Evolutionary conservation across 2,329 filamentous ascomycete species (phyloP).

Genomic region (Trichoderma sp.): DNA sequence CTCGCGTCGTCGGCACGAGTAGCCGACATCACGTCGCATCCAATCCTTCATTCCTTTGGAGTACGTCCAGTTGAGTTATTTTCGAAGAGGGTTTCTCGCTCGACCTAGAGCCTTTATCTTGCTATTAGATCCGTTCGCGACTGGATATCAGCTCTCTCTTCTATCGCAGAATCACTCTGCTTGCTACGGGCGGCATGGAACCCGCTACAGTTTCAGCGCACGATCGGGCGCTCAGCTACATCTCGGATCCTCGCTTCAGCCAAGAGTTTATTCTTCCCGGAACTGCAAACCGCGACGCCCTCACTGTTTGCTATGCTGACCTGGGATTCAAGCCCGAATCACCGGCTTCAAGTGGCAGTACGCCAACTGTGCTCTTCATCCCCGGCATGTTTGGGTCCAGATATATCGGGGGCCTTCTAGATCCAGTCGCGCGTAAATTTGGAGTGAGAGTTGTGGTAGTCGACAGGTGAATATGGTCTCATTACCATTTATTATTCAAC

Average conservation of each 20-base stretch:
- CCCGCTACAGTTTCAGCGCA: background rate
- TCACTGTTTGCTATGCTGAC: slow-evolving; percentile 1
- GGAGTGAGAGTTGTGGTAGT: background rate
- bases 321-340: background rate
- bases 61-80: background rate
- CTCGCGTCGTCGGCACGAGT: background rate
- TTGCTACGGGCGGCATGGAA: background rate
- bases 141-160: background rate
- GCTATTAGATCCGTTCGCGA: background rate
- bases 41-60: background rate
- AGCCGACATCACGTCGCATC: background rate
- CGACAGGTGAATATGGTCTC: background rate
- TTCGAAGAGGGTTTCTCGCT: background rate
- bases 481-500: too few species aligned
- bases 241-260: background rate
- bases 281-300: background rate
- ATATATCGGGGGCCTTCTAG: background rate
- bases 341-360: background rate
- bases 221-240: background rate
- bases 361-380: background rate
- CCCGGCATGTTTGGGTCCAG: slow-evolving; percentile 10
- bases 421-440: background rate
- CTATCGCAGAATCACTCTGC: background rate
- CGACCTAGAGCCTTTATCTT: background rate
- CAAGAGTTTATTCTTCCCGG: background rate